A percentile compares a stretch with the other conserved stretches of the same genome.
These are phyloP conservation scores for Penicillium flavigenum DNA, from an alignment of 495 filamentous ascomycete genomes.

Conservation along the genomic window DNA sequence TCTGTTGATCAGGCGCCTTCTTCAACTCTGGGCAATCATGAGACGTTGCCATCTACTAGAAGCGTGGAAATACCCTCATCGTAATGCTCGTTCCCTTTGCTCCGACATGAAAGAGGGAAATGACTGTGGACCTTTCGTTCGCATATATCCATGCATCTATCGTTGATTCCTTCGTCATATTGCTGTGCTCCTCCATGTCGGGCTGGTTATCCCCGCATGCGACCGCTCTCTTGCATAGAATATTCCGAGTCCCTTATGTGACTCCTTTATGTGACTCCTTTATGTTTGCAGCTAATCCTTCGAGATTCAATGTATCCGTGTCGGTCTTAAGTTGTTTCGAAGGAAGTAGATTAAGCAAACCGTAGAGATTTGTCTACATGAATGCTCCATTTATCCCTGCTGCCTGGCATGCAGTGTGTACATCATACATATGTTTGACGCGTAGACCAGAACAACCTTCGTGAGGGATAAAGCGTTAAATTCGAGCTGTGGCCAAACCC, in stretches of 20 bases:
- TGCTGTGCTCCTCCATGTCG: not conserved
- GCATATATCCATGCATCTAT: not conserved
- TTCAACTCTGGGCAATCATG: slow-evolving; percentile 9
- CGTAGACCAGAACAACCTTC: not conserved
- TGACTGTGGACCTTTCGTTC: not conserved
- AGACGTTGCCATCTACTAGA: slow-evolving; percentile 4
- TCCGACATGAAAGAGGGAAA: not conserved
- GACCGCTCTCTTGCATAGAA: slow-evolving; percentile 6
- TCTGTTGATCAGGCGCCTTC: slow-evolving; percentile 15
- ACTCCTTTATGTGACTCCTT: slow-evolving; percentile 10
- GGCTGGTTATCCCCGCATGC: slow-evolving; percentile 8
- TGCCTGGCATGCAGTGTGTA: not conserved
- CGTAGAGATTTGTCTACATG: not conserved
- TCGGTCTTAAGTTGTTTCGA: not conserved
- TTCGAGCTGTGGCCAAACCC: not conserved
- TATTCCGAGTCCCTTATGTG: not conserved
- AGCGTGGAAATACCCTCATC: slow-evolving; percentile 11
- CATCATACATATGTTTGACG: not conserved
- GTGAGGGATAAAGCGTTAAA: not conserved
- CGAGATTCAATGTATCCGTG: not conserved
- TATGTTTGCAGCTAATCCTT: not conserved
- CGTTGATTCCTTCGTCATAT: not conserved
- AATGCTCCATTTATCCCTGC: not conserved
- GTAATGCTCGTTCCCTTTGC: slow-evolving; percentile 1
- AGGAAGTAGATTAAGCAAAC: slow-evolving; percentile 3